phyloP scores from a whole-genome alignment of 768 basidiomycete genomes.

The Leccinum longicurvipes region DNA sequence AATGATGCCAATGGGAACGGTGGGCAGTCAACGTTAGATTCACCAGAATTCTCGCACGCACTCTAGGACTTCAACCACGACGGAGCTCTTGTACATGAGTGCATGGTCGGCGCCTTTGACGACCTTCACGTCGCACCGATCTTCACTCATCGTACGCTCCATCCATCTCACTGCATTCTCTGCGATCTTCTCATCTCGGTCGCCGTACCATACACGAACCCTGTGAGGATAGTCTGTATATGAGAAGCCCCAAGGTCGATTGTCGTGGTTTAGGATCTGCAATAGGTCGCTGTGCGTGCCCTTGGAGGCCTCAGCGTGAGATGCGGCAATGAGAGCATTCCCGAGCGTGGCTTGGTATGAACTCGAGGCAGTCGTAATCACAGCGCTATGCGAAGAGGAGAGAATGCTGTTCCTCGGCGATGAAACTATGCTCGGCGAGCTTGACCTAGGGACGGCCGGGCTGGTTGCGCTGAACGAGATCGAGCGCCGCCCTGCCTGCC shows the following conservation, averaged over 20 bases:
- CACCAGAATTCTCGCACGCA: conserved; percentile 57
- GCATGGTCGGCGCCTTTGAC: conserved; percentile 89
- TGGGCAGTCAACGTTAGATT: conserved; percentile 6
- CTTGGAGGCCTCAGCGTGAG: conserved; percentile 90
- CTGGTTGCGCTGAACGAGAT: conserved; percentile 54
- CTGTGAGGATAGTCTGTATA: conserved; percentile 75
- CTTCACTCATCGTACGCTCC: conserved; percentile 78
- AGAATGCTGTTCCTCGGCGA: conserved; percentile 50
- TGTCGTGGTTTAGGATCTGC: conserved; percentile 88
- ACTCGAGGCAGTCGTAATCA: conserved; percentile 24
- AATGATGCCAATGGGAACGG: conserved; percentile 4
- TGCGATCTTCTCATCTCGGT: conserved; percentile 89
- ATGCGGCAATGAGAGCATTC: conserved; percentile 88
- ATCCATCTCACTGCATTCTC: conserved; percentile 91
- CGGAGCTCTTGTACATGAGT: conserved; percentile 87
- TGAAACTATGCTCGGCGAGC: conserved; percentile 49
- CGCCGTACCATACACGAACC: conserved; percentile 90
- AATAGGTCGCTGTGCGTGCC: conserved; percentile 90
- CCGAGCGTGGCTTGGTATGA: conserved; percentile 68
- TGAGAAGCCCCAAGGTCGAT: conserved; percentile 86
- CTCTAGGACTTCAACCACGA: conserved; percentile 85
- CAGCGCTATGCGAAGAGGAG: conserved; percentile 24
- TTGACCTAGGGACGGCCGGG: conserved; percentile 31
- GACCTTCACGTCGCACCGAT: conserved; percentile 73
- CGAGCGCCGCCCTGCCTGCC: conserved; percentile 62